Conservation (phyloP, 2,329 filamentous ascomycete species). For the Cylindrodendrum hubeiense region DNA sequence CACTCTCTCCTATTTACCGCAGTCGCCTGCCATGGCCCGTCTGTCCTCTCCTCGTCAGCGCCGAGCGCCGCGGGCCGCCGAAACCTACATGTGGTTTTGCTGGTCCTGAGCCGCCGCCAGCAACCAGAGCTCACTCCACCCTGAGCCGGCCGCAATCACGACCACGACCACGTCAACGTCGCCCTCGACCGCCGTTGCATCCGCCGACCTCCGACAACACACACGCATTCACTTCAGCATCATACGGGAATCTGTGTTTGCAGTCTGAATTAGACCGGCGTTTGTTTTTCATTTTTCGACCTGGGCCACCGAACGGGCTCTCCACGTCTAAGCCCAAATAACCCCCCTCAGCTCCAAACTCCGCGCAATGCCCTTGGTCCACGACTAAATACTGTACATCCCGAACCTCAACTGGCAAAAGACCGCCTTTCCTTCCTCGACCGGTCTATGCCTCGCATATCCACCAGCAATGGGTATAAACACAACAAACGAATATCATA, state of each 20-base stretch:
- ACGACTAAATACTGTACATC: constrained; percentile 44
- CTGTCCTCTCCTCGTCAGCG: neutral
- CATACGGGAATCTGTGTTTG: constrained; percentile 13
- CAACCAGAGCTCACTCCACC: constrained; percentile 1
- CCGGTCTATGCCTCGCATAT: constrained; percentile 8
- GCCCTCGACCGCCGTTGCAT: neutral
- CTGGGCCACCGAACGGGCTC: constrained; percentile 40
- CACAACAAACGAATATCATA: constrained; percentile 44
- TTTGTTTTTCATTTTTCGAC: constrained; percentile 42
- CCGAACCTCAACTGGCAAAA: constrained; percentile 26
- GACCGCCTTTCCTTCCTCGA: constrained; percentile 20
- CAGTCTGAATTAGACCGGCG: constrained; percentile 33
- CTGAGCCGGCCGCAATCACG: constrained; percentile 16
- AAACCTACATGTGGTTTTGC: neutral
- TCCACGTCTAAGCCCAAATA: constrained; percentile 43
- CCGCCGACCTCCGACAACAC: constrained; percentile 3
- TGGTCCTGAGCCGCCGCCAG: constrained; percentile 3
- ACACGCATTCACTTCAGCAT: constrained; percentile 7
- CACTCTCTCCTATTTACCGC: neutral
- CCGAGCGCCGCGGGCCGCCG: neutral
- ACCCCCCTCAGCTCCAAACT: constrained; percentile 49
- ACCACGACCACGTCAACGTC: constrained; percentile 15
- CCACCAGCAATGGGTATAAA: constrained; percentile 44
- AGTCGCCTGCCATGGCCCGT: neutral
- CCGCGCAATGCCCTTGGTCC: constrained; percentile 51